Base-by-base conservation (phyloP, 2,329 filamentous ascomycete species). In the Tothia fuscella region DNA sequence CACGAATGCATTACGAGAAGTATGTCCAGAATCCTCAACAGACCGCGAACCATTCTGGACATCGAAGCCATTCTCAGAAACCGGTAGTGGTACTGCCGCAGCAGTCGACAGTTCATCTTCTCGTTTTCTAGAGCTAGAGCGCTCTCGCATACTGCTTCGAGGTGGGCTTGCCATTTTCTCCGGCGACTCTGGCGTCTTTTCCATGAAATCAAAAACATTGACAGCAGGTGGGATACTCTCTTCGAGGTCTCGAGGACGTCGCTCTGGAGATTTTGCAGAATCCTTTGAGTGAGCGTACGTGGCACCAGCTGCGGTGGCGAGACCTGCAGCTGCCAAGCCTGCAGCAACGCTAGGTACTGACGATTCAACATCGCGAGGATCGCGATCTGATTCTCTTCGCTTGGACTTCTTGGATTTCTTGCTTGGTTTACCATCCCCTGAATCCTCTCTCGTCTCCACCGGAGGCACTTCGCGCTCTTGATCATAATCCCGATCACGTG, bases 151-250 rank as follows among this genome's bases (percentile, higher is more conserved):
- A n/a, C n/a, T n/a, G n/a, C n/a, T n/a, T n/a, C n/a, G n/a, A n/a
- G n/a, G n/a, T n/a, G n/a, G n/a, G n/a, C n/a, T n/a, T n/a, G n/a
- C n/a, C n/a, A n/a, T n/a, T n/a, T n/a, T n/a, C n/a, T n/a, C n/a
- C n/a, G 35, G 13, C 12, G 21, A 12, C 12, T 26, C 35, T 37
- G 7, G 21, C n/a, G 35, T 7, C 4, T 10, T 19, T 25, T 41
- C 39, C 39, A 41, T 29, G 22, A 33, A 41, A 19, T 41, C 39
- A 17, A 41, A 41, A 14, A 41, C 39, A n/a, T 41, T 41, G 29
- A 41, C 29, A 16, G n/a, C 20, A 19, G 39, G 20, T n/a, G 29
- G 4, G 14, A n/a, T 20, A 12, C 20, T 2, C 16, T 41, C 21
- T 14, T 28, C 35, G 13, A 12, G 5, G 10, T 28, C 22, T 37